These are phyloP conservation scores for Calendula officinalis DNA, from an alignment of 129 eudicot genomes.

Conservation along the genomic window DNA sequence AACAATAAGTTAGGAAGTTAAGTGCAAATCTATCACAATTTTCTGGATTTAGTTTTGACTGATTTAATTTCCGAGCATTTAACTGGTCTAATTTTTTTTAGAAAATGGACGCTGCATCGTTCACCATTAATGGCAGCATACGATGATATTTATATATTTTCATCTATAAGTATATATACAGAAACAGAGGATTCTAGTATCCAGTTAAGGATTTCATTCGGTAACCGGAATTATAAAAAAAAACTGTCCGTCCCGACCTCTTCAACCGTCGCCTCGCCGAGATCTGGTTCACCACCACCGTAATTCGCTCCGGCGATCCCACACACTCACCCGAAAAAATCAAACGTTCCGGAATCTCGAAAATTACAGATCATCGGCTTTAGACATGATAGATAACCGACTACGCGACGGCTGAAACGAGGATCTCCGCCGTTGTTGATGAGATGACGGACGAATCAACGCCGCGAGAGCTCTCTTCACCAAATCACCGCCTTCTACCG, in stretches of 20 bases:
- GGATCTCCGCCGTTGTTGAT: conserved; percentile 59
- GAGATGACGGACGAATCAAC: conserved; percentile 85
- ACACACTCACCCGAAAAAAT: background rate
- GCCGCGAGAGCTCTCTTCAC: conserved; percentile 77
- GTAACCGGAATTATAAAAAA: conserved; percentile 37
- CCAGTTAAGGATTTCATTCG: conserved; percentile 25
- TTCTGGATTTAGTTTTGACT: background rate
- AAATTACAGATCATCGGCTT: conserved; percentile 14
- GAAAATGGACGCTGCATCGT: conserved; percentile 18
- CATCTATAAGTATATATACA: conserved; percentile 23
- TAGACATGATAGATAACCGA: conserved; percentile 65
- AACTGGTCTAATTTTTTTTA: conserved; percentile 6
- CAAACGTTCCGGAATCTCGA: background rate
- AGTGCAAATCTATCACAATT: background rate
- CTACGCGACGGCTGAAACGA: conserved; percentile 59
- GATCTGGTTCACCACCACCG: conserved; percentile 17
- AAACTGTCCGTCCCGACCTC: conserved; percentile 34
- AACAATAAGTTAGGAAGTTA: background rate
- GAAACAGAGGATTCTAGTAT: conserved; percentile 11
- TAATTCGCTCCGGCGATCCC: background rate
- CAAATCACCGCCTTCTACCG: conserved; percentile 77
- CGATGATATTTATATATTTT: conserved; percentile 2
- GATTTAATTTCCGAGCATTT: background rate
- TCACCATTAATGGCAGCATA: conserved; percentile 21
- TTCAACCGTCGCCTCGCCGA: conserved; percentile 12